These are phyloP conservation scores for Fonsecaea monophora DNA, from an alignment of 2,329 filamentous ascomycete species.

Conservation along the genomic window DNA sequence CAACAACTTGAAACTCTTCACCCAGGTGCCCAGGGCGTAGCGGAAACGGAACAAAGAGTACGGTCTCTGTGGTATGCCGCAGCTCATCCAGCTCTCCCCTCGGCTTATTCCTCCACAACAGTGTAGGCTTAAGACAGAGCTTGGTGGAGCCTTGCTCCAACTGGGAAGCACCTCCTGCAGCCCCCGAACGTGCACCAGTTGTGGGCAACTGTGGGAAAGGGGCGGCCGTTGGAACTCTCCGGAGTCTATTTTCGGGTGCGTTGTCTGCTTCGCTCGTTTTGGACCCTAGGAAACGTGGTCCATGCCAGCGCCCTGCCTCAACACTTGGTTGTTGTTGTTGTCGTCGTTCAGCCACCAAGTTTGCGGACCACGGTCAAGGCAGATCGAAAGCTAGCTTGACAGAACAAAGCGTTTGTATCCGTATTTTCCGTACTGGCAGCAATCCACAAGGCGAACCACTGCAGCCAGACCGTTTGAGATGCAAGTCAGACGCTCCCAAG, in stretches of 20 bases:
- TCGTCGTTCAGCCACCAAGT: background rate
- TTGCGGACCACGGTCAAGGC: background rate
- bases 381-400: background rate
- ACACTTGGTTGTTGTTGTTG: background rate
- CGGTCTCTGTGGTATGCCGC: background rate
- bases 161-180: background rate
- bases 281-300: background rate
- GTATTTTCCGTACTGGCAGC: background rate
- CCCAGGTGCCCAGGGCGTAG: background rate
- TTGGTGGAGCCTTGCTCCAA: background rate
- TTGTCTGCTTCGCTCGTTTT: conserved; percentile 4
- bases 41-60: background rate
- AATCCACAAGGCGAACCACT: background rate
- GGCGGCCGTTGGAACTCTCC: background rate
- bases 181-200: background rate
- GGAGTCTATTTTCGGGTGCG: conserved; percentile 1
- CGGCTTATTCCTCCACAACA: background rate
- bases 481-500: conserved; percentile 14
- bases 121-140: background rate
- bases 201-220: background rate
- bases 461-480: conserved; percentile 10
- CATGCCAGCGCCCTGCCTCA: background rate
- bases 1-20: background rate
- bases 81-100: background rate
- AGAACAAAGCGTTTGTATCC: background rate